These are phyloP conservation scores for Alternaria triticina DNA, from an alignment of 2,329 filamentous ascomycete species.

Conservation along the genomic window DNA sequence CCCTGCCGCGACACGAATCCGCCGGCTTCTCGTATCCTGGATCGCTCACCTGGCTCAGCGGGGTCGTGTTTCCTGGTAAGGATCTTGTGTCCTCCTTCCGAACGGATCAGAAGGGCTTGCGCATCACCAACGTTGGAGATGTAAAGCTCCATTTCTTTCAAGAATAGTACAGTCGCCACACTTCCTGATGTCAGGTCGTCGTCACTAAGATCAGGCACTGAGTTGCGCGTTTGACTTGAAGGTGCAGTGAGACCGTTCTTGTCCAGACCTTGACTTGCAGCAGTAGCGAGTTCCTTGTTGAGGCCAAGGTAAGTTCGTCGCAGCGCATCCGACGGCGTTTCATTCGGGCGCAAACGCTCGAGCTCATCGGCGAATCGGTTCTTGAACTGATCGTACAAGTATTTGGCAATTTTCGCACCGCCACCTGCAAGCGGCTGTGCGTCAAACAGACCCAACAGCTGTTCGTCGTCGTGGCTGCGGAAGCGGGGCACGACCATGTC, in stretches of 20 bases:
- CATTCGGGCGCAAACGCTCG: constrained; percentile 71
- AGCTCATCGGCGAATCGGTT: constrained; percentile 83
- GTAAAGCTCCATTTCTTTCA: constrained; percentile 88
- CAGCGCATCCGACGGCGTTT: constrained; percentile 82
- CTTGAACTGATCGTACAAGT: constrained; percentile 93
- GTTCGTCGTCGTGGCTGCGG: constrained; percentile 87
- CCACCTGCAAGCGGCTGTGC: constrained; percentile 87
- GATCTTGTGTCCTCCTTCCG: constrained; percentile 81
- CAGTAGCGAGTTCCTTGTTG: constrained; percentile 92
- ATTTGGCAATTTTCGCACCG: constrained; percentile 95
- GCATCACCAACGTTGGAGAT: constrained; percentile 96
- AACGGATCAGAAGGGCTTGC: constrained; percentile 92
- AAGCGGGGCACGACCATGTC: constrained; percentile 95
- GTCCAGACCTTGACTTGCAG: constrained; percentile 80
- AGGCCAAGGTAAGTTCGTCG: constrained; percentile 84
- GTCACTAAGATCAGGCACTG: constrained; percentile 79
- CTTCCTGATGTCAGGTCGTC: constrained; percentile 90
- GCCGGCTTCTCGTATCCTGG: constrained; percentile 90
- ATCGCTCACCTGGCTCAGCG: constrained; percentile 80
- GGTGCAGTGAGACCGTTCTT: constrained; percentile 57
- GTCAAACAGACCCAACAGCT: constrained; percentile 93
- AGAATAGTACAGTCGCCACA: constrained; percentile 88
- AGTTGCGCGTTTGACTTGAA: constrained; percentile 66
- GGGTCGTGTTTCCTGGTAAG: constrained; percentile 94
- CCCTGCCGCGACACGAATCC: constrained; percentile 96